Percentiles rank a stretch among this genome's conserved stretches.
These are phyloP conservation scores for Amaranthus hypochondriacus DNA, from an alignment of 148 eudicot species.

Conservation along the genomic window DNA sequence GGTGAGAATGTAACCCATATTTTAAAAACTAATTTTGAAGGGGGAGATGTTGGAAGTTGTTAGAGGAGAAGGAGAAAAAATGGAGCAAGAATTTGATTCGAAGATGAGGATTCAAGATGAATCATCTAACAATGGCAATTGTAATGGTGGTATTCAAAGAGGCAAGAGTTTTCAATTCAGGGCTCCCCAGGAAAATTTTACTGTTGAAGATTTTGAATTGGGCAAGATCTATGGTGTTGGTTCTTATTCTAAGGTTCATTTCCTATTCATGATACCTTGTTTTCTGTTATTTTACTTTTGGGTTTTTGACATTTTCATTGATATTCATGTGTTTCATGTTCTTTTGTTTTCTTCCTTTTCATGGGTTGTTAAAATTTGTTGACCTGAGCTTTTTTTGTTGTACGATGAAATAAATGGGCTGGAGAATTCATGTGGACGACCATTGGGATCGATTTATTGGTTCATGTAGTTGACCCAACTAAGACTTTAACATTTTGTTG, in stretches of 20 bases:
- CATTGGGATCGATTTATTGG: no score
- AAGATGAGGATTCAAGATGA: conserved; percentile 60
- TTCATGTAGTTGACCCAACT: no score
- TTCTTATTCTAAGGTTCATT: conserved; percentile 88
- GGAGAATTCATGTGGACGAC: no score
- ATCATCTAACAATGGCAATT: conserved; percentile 18
- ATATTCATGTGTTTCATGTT: neutral
- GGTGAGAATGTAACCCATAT: conserved; percentile 19
- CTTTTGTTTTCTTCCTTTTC: neutral
- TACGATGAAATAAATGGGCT: no score
- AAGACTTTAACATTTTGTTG: no score
- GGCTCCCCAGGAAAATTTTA: conserved; percentile 95
- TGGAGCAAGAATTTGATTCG: conserved; percentile 93
- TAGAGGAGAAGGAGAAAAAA: conserved; percentile 23
- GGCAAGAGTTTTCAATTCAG: conserved; percentile 80
- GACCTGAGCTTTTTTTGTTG: neutral
- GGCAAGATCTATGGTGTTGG: conserved; percentile 99
- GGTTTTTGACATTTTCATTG: neutral
- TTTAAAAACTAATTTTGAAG: conserved; percentile 20
- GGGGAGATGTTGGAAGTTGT: conserved; percentile 45
- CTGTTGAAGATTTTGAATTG: conserved; percentile 83
- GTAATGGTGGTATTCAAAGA: conserved; percentile 34
- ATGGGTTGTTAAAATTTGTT: neutral
- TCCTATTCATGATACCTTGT: neutral
- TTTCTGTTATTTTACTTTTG: neutral